Evolutionary conservation across 805 yeast genomes (phyloP).

Genomic region (Wickerhamomyces ciferrii): DNA sequence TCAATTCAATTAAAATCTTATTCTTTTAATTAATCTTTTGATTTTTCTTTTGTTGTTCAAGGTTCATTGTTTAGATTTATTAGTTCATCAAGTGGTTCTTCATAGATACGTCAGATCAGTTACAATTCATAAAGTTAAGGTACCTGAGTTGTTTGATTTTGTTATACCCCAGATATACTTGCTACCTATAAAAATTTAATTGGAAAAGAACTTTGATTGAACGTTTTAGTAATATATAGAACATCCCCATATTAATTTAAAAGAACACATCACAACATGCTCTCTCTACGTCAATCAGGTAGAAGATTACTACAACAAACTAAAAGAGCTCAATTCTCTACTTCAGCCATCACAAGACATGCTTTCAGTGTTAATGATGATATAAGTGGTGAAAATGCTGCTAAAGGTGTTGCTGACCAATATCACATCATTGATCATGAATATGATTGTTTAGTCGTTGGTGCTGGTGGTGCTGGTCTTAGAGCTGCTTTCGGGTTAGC

Average conservation of each 20-base stretch:
- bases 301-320: constrained; percentile 10
- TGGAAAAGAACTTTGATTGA: no score
- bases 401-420: constrained; percentile 53
- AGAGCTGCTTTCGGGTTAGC: constrained; percentile 98
- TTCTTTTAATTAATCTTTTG: not conserved
- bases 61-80: no score
- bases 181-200: no score
- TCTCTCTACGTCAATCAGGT: constrained; percentile 19
- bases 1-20: no score
- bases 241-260: no score
- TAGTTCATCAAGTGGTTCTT: no score
- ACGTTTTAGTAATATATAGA: no score
- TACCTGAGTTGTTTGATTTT: no score
- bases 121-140: no score
- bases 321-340: constrained; percentile 14
- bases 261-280: constrained; percentile 9
- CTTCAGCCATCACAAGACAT: constrained; percentile 14
- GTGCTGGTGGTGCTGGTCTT: constrained; percentile 99
- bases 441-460: constrained; percentile 95
- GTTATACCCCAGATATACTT: no score
- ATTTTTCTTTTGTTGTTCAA: not conserved
- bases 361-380: constrained; percentile 32
- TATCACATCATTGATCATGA: constrained; percentile 96
- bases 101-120: no score
- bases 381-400: constrained; percentile 45